phyloP scores from a whole-genome alignment of 345 rosid genomes.

The Populus euphratica region DNA sequence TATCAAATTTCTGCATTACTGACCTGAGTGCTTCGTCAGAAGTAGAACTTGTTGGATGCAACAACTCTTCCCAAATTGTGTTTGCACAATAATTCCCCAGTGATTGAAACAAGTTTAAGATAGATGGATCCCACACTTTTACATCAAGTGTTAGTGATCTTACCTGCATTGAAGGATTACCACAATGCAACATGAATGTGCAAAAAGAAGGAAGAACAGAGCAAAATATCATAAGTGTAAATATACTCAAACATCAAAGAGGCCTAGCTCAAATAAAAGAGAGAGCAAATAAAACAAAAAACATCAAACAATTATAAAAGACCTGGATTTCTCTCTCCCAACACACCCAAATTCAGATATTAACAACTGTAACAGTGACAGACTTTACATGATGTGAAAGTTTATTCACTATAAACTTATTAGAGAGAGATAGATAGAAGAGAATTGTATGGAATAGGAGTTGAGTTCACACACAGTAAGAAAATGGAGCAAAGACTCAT shows the following conservation, averaged over 20 bases:
- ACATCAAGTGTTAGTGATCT: conserved; percentile 76
- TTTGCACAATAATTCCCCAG: conserved; percentile 65
- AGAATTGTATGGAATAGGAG: too few relatives aligned
- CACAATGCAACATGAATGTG: conserved; percentile 5
- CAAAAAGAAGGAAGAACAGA: background rate
- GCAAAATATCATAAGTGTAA: background rate
- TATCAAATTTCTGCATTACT: conserved; percentile 25
- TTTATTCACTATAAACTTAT: background rate
- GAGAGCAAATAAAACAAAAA: background rate
- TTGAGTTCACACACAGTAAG: too few relatives aligned
- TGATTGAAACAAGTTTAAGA: conserved; percentile 65
- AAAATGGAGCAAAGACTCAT: too few relatives aligned
- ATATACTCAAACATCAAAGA: background rate
- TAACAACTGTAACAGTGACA: background rate
- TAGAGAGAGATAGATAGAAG: background rate
- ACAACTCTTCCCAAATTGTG: conserved; percentile 75
- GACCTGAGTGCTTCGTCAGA: conserved; percentile 45
- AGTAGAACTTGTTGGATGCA: conserved; percentile 32
- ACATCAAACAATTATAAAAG: background rate
- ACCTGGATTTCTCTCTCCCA: background rate
- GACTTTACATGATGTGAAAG: too few relatives aligned
- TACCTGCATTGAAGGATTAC: conserved; percentile 44
- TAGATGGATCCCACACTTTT: conserved; percentile 81
- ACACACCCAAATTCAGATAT: background rate
- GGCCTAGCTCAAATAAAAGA: background rate